phyloP scores from a whole-genome alignment of 2,329 filamentous ascomycete genomes.

The Ophiocordyceps camponoti-saundersi region DNA sequence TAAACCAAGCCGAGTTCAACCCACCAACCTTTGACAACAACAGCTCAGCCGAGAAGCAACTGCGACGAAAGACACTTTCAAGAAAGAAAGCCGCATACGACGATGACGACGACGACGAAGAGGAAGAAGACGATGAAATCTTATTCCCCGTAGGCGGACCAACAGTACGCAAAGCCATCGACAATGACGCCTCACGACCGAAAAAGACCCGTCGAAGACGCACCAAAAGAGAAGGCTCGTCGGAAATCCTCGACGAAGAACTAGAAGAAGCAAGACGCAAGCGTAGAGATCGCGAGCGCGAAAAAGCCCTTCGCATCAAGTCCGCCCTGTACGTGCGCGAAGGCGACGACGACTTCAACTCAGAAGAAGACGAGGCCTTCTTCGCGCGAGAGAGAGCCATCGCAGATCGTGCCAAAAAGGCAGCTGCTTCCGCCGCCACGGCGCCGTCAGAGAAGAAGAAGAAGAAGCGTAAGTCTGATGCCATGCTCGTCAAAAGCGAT shows the following conservation, averaged over 20 bases:
- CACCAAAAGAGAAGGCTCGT: conserved; percentile 19
- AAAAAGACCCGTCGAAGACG: conserved; percentile 26
- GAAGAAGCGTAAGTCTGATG: conserved; percentile 13
- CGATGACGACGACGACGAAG: conserved; percentile 44
- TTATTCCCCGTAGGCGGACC: conserved; percentile 56
- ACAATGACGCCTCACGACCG: conserved; percentile 40
- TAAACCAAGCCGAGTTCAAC: conserved; percentile 63
- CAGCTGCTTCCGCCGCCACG: conserved; percentile 10
- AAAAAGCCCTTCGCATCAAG: conserved; percentile 67
- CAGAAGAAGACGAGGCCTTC: conserved; percentile 52
- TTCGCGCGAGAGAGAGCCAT: conserved; percentile 52
- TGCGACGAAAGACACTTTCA: conserved; percentile 50
- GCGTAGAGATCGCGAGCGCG: conserved; percentile 51
- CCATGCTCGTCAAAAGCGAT: conserved; percentile 10
- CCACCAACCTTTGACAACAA: conserved; percentile 66
- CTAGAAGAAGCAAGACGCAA: conserved; percentile 46
- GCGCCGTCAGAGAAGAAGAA: background rate
- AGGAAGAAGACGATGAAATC: conserved; percentile 33
- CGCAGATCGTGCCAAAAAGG: conserved; percentile 32
- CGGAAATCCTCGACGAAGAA: conserved; percentile 41
- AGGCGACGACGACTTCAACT: conserved; percentile 81
- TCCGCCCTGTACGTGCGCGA: conserved; percentile 66
- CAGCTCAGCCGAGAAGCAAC: conserved; percentile 55
- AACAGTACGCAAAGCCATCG: conserved; percentile 33
- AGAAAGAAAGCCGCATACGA: conserved; percentile 48